Evolutionary conservation across 2,329 filamentous ascomycete genomes (phyloP).

Genomic region (Tricladium varicosporioides): DNA sequence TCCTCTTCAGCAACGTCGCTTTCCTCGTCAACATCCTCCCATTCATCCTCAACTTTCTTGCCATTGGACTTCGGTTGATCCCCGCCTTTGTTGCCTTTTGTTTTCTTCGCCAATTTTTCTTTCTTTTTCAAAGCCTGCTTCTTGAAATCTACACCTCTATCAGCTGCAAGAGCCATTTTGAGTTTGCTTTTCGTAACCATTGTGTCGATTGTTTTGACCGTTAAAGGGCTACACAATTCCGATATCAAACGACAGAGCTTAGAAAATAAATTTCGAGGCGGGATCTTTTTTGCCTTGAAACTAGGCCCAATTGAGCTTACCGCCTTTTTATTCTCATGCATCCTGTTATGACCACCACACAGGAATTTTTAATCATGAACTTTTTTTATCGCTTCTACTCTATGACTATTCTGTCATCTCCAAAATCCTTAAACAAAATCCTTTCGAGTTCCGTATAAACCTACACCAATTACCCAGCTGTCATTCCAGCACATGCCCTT

Average conservation of each 20-base stretch:
- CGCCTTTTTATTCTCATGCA: too few relatives aligned
- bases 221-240: conserved; percentile 1
- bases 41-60: conserved; percentile 37
- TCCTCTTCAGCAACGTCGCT: conserved; percentile 31
- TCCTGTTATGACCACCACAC: too few relatives aligned
- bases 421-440: too few relatives aligned
- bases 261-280: conserved; percentile 14
- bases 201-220: conserved; percentile 17
- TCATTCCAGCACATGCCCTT: too few relatives aligned
- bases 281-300: conserved; percentile 8
- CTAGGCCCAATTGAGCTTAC: neutral
- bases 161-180: conserved; percentile 52
- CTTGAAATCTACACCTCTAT: conserved; percentile 53
- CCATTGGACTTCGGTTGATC: conserved; percentile 30
- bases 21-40: conserved; percentile 41
- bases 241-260: conserved; percentile 4
- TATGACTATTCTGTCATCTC: too few relatives aligned
- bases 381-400: too few relatives aligned
- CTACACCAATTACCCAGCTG: too few relatives aligned
- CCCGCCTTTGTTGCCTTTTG: conserved; percentile 46
- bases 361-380: too few relatives aligned
- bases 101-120: conserved; percentile 41
- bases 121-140: conserved; percentile 41
- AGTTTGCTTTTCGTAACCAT: conserved; percentile 44
- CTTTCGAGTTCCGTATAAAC: too few relatives aligned